phyloP scores from a whole-genome alignment of 768 basidiomycete genomes.

The Trametes sanguinea region DNA sequence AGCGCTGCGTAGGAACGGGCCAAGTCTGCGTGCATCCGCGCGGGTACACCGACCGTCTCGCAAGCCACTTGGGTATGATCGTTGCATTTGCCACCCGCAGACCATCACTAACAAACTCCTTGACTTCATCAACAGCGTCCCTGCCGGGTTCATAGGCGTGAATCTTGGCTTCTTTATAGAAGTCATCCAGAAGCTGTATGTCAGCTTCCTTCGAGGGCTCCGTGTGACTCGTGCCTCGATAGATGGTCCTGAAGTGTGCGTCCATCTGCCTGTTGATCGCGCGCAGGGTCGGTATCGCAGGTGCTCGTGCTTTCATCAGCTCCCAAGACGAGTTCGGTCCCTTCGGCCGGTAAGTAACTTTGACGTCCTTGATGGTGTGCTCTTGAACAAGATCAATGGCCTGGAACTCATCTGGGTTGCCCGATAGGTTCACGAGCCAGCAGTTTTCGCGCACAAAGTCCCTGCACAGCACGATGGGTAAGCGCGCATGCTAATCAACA shows the following conservation, averaged over 20 bases:
- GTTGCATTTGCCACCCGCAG: background rate
- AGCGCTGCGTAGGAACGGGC: too few relatives aligned
- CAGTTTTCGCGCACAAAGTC: conserved; percentile 10
- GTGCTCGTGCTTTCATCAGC: conserved; percentile 2
- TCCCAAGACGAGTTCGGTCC: conserved; percentile 22
- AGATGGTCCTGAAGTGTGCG: too few relatives aligned
- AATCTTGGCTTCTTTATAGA: too few relatives aligned
- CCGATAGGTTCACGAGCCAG: conserved; percentile 26
- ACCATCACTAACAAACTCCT: conserved; percentile 1
- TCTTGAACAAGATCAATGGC: conserved; percentile 39
- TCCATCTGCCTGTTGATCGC: too few relatives aligned
- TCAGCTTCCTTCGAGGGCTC: too few relatives aligned
- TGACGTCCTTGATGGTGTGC: conserved; percentile 40
- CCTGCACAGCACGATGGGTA: background rate
- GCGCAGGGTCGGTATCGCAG: too few relatives aligned
- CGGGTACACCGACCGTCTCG: background rate
- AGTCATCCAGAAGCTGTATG: too few relatives aligned
- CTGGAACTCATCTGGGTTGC: conserved; percentile 27
- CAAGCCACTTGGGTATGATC: conserved; percentile 4
- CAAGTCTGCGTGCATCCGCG: too few relatives aligned
- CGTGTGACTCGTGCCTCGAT: too few relatives aligned
- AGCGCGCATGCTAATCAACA: background rate
- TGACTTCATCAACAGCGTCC: background rate
- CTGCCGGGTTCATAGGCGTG: too few relatives aligned
- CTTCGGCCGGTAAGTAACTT: conserved; percentile 27